phyloP scores from a whole-genome alignment of 768 basidiomycete genomes.

The Tricholoma sp. region DNA sequence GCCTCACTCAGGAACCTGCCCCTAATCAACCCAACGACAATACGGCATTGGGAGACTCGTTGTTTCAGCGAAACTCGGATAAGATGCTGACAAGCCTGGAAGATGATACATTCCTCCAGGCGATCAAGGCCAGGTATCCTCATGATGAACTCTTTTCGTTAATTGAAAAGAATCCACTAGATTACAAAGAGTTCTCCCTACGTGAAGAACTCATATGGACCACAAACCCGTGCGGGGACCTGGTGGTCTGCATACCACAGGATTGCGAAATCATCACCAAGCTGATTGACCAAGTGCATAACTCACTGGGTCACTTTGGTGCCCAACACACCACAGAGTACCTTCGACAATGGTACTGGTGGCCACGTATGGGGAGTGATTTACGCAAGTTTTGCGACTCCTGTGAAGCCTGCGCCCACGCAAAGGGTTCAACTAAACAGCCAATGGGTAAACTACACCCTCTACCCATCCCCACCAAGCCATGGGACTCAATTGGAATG shows the following conservation, averaged over 20 bases:
- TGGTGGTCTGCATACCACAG: conserved; percentile 18
- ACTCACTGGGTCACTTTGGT: conserved; percentile 29
- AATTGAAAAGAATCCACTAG: neutral
- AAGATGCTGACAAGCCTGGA: neutral
- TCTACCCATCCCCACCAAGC: too few relatives aligned
- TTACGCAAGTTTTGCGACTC: too few relatives aligned
- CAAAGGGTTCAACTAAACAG: too few relatives aligned
- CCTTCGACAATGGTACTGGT: neutral
- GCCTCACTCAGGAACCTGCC: neutral
- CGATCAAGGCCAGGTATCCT: neutral
- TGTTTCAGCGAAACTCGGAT: neutral
- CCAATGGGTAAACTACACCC: too few relatives aligned
- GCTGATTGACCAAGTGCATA: conserved; percentile 22
- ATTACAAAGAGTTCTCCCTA: neutral
- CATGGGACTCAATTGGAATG: neutral
- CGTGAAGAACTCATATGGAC: neutral
- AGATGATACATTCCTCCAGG: neutral
- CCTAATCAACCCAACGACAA: neutral
- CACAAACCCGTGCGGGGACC: neutral
- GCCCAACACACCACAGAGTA: neutral
- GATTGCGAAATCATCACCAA: conserved; percentile 8
- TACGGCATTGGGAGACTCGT: neutral
- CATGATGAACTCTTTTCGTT: neutral
- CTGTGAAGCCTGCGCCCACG: too few relatives aligned
- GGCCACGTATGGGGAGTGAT: too few relatives aligned